Evolutionary conservation across 1,284 basidiomycete genomes (phyloP).

Genomic region (Fomitopsis betulina): DNA sequence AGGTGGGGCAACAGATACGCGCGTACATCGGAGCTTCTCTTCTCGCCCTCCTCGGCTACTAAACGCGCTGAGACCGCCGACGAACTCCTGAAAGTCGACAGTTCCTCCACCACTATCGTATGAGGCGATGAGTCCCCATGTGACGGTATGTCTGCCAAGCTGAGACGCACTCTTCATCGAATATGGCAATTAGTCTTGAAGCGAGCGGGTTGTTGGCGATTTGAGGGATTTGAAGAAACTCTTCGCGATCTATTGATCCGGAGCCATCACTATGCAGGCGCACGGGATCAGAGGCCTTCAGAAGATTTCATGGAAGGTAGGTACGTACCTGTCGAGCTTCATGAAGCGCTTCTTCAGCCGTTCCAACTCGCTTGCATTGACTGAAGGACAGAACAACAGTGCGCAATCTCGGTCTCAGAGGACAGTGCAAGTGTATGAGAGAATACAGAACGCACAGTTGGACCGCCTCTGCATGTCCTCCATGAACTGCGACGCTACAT

Average conservation of each 20-base stretch:
- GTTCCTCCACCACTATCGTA: constrained; percentile 85
- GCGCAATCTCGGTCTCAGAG: constrained; percentile 4
- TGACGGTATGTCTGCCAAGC: background rate
- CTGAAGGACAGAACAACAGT: constrained; percentile 37
- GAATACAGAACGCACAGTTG: constrained; percentile 64
- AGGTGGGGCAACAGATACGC: background rate
- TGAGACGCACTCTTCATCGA: constrained; percentile 89
- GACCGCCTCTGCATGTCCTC: constrained; percentile 91
- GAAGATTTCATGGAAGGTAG: background rate
- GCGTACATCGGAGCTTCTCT: constrained; percentile 93
- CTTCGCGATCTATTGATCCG: constrained; percentile 96
- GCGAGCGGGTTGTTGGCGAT: constrained; percentile 98
- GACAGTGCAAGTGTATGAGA: background rate
- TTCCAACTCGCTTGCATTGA: constrained; percentile 89
- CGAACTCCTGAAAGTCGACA: constrained; percentile 99
- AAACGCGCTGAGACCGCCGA: constrained; percentile 95
- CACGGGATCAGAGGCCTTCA: background rate
- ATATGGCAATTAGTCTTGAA: constrained; percentile 98
- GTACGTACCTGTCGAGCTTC: constrained; percentile 86
- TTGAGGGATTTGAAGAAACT: constrained; percentile 98
- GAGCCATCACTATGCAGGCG: constrained; percentile 75
- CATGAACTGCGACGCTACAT: constrained; percentile 83
- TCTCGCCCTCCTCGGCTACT: constrained; percentile 94
- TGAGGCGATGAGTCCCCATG: background rate
- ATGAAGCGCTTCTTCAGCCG: constrained; percentile 98